Evolutionary conservation across 192 early-diverging fungal genomes (phyloP), one percentile per base, ranked within the genome.

Genomic region (Fimicolochytrium jonesii): DNA sequence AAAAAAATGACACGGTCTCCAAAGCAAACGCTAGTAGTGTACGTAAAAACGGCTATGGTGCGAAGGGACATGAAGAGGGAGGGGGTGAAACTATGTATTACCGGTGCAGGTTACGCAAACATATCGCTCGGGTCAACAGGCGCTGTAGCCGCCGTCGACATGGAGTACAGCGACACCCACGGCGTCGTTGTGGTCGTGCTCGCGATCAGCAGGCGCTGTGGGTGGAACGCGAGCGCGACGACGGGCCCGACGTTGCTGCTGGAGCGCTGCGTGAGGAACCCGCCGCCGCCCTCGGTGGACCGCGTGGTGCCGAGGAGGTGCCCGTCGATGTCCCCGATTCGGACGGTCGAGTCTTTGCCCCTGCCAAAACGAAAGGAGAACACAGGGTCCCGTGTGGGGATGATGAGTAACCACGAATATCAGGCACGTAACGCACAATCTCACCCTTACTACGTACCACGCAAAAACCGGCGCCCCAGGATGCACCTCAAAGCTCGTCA

Each of bases 171-270:
- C 6, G 53, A 55, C 13, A 55, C 36, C 53, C 53, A 55, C 2
- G 53, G 53, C 10, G 31, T 22, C 10, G 36, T 7, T 15, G 31
- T 61, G 18, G 61, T 56, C 36, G 59, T 56, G 0, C 56, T 39
- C 6, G 65, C 68, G 31, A 89, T 70, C 20, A 83, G 60, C 69
- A 84, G 80, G 22, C 77, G 61, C 52, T 84, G 79, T 10, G 88
- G 88, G 64, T 89, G 88, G 77, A 88, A 88, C 0, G 83, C 78
- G 15, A 89, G 49, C 36, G 77, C 72, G 29, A 76, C 76, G 25
- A 87, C 80, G 42, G 66, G 66, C 23, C 76, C 70, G 30, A 70
- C 66, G n/a, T n/a, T n/a, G n/a, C n/a, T n/a, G n/a, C n/a, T n/a
- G n/a, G n/a, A n/a, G 25, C 75, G 59, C 46, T 83, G 81, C 6